Conservation (phyloP, 2,329 filamentous ascomycete genomes). For the Paracorniculantispora psalliotae region DNA sequence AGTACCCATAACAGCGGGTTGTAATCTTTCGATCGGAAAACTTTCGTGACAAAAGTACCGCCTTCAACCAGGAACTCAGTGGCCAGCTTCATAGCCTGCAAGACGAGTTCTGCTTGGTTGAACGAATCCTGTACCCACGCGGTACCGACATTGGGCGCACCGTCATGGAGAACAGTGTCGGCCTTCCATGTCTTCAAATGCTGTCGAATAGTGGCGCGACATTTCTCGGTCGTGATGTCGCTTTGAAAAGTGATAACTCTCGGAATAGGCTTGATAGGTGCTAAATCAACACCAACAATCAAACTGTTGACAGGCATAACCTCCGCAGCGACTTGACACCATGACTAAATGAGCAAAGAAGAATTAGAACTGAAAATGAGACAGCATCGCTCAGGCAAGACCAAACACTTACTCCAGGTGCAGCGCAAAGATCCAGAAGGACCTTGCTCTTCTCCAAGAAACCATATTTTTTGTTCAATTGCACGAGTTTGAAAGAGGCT, state of each 20-base stretch:
- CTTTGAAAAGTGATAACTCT: constrained; percentile 92
- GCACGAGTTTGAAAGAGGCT: constrained; percentile 96
- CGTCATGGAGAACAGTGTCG: constrained; percentile 92
- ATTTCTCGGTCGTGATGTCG: constrained; percentile 97
- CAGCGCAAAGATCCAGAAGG: constrained; percentile 93
- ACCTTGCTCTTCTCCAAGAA: constrained; percentile 97
- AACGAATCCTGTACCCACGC: constrained; percentile 98
- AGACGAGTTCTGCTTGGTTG: constrained; percentile 87
- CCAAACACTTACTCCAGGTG: constrained; percentile 67
- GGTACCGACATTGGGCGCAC: constrained; percentile 95
- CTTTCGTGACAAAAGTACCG: constrained; percentile 93
- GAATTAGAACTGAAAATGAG: background rate
- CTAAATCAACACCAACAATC: constrained; percentile 89
- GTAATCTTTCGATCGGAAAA: constrained; percentile 96
- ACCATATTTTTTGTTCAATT: constrained; percentile 98
- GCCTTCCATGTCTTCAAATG: constrained; percentile 96
- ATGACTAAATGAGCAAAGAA: constrained; percentile 55
- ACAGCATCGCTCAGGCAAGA: background rate
- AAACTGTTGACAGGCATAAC: constrained; percentile 87
- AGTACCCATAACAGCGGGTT: constrained; percentile 95
- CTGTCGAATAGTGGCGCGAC: constrained; percentile 78
- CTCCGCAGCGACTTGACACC: constrained; percentile 95
- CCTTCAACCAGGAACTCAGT: constrained; percentile 88
- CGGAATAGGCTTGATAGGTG: constrained; percentile 93
- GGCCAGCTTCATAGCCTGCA: constrained; percentile 88